Evolutionary conservation across 2,329 filamentous ascomycete species (phyloP), one percentile per base, ranked within the genome.

Genomic region (Aspergillus tamarii): DNA sequence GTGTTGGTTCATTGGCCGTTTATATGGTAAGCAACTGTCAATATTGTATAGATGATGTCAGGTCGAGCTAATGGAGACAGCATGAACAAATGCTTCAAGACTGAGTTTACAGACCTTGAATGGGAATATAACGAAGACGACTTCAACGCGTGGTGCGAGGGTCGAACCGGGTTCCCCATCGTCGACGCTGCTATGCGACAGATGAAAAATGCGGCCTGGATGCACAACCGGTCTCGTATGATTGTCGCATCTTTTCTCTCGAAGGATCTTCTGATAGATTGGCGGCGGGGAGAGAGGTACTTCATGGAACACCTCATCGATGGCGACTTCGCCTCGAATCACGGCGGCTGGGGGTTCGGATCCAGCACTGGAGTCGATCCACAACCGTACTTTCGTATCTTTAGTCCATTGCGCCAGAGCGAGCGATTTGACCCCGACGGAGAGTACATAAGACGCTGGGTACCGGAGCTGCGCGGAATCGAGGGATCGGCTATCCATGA

Each of bases 101-200:
- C 90, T 41, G 91, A 94, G 71, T 95, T 93, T 77, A 88, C 91
- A 52, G 89, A 94, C 69, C 89, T 97, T 55, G 79, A 86, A 57
- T 97, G 93, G 93, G 91, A 93, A 58, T 93, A 94, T 75, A 83
- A 93, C 71, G 71, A 82, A 11, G 82, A 85, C 1, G 83, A 89
- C 23, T 95, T 97, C 78, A 70, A 83, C 1, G 88, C 88, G 3
- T 97, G 94, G 93, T 87, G 85, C 45, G 79, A 88, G 39, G 93
- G 92, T 8, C 84, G 81, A 39, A 96, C 93, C 0, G 93, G 93
- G 0, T 94, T 88, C 71, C 93, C 93, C 0, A 90, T 96, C 54
- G 90, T 96, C 26, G 92, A 96, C 73, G 93, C 93, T 0, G 91
- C 91, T 1, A 95, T 96, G 91, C 86, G 93, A 10, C 92, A 96